Conservation (phyloP, 306 rosid genomes). For the Leucaena leucocephala region DNA sequence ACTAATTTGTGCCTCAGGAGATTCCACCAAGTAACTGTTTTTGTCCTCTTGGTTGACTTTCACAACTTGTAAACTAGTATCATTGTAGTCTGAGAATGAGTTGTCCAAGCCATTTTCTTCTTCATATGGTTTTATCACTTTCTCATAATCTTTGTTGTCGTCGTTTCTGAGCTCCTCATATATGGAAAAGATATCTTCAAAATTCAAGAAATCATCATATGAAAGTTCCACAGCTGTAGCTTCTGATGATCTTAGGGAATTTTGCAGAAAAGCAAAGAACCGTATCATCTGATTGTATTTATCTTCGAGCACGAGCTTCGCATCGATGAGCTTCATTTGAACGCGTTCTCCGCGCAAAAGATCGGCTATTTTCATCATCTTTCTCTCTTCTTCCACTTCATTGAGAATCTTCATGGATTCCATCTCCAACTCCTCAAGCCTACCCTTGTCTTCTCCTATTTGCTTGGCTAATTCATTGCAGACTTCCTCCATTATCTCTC, state of each 20-base stretch:
- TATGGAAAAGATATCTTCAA: constrained; percentile 29
- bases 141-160: constrained; percentile 4
- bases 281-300: constrained; percentile 54
- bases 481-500: constrained; percentile 52
- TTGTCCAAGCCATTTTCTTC: constrained; percentile 13
- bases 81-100: neutral
- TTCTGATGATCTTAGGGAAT: constrained; percentile 30
- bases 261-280: constrained; percentile 46
- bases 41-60: constrained; percentile 4
- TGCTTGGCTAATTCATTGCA: constrained; percentile 49
- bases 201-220: constrained; percentile 31
- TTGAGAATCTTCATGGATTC: constrained; percentile 39
- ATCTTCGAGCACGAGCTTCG: constrained; percentile 59
- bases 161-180: constrained; percentile 11
- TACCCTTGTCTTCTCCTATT: constrained; percentile 48
- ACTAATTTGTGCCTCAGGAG: constrained; percentile 5
- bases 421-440: constrained; percentile 44
- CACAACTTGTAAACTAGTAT: neutral
- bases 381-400: constrained; percentile 66
- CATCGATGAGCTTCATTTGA: constrained; percentile 73
- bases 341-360: constrained; percentile 72
- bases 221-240: constrained; percentile 40
- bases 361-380: constrained; percentile 59
- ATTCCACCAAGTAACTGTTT: neutral
- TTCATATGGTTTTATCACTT: constrained; percentile 34